Evolutionary conservation across 257 asterid species (phyloP), one percentile per base, ranked within the genome.

Genomic region (Ophiorrhiza pumila): DNA sequence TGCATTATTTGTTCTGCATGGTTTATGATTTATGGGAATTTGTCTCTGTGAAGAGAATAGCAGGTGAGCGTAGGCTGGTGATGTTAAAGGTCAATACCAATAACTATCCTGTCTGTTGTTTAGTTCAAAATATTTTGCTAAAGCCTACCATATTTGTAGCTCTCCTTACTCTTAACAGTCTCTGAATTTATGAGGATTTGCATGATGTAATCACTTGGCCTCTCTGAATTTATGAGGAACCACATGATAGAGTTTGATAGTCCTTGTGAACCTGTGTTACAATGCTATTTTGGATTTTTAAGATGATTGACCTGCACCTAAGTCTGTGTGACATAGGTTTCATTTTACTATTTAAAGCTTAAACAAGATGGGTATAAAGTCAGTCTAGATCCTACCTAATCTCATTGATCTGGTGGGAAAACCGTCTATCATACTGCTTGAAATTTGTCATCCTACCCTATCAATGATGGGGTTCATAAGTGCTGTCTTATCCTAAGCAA

Each of bases 1-100:
- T n/a, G 34, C 55, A 68, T 76, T 50, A 65, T 32, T 45, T 61
- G 41, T 80, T 69, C 65, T 63, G 45, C 73, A 75, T 57, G 65
- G 18, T 2, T 56, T 56, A 31, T 39, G 6, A 1, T 46, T 42
- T 41, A 13, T 32, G 22, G 31, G n/a, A 47, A 68, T n/a, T 22
- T 39, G 20, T 32, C 32, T 4, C 18, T 2, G 69, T 25, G 34
- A 39, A 22, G 46, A 9, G 50, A 22, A 22, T 61, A 34, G 67
- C 14, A 9, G 9, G 46, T 34, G 14, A 53, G 59, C 14, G 9
- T 53, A 6, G 59, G 0, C 20, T 12, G 56, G 23, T 55, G 37
- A 64, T 64, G 34, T 32, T 64, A 39, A 39, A 22, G 34, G 31
- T 25, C 23, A 14, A 17, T 17, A 0, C 68, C 23, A 18, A 55